A percentile compares a stretch with the other conserved stretches of the same genome.
Conservation (phyloP, 179 eudicot species). For the Drosera spatulata region DNA sequence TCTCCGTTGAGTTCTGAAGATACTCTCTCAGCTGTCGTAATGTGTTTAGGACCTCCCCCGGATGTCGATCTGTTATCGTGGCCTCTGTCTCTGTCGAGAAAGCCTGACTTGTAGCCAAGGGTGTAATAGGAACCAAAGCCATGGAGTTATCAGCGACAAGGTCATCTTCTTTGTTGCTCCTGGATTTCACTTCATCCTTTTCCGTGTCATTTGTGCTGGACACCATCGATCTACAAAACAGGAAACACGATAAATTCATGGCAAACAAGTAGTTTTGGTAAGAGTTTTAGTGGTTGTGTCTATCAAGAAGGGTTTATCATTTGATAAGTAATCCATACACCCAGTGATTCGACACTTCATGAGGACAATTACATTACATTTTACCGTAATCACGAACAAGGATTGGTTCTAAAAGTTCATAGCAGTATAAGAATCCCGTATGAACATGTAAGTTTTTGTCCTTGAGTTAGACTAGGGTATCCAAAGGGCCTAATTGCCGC, state of each 20-base stretch:
- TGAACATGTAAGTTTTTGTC: too few species aligned
- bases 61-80: conserved; percentile 16
- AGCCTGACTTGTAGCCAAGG: conserved; percentile 8
- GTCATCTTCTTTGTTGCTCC: conserved; percentile 11
- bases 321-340: too few species aligned
- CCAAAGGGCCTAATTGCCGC: too few species aligned
- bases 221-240: conserved; percentile 12
- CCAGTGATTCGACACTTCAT: too few species aligned
- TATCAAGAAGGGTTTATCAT: too few species aligned
- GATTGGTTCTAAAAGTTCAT: too few species aligned
- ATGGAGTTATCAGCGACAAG: conserved; percentile 33
- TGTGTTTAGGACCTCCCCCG: conserved; percentile 44
- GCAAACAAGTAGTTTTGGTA: neutral
- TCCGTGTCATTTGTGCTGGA: conserved; percentile 1
- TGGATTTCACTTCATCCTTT: neutral
- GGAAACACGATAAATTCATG: conserved; percentile 1
- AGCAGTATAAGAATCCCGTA: too few species aligned
- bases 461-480: too few species aligned
- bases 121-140: conserved; percentile 38
- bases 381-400: too few species aligned
- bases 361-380: too few species aligned
- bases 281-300: too few species aligned
- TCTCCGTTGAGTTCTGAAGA: conserved; percentile 35
- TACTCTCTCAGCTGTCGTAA: conserved; percentile 37
- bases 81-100: conserved; percentile 1